Base-by-base conservation (phyloP, 2,329 filamentous ascomycete genomes). In the Trichoderma oligosporum region DNA sequence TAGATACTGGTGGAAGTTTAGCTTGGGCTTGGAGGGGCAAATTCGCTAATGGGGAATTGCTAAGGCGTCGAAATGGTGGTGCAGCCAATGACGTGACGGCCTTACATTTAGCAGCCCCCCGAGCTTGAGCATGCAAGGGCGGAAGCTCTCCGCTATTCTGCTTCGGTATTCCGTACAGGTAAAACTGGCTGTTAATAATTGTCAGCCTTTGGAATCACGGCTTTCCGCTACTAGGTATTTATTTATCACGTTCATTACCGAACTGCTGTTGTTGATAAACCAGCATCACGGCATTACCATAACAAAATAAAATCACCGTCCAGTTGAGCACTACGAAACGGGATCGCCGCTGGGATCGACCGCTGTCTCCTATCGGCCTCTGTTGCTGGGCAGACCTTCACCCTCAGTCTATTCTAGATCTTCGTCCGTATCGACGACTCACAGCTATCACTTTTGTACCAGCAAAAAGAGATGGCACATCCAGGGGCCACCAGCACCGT, bases 401-500 rank as follows among this genome's bases (percentile, higher is more conserved):
- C 33, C 44, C 22, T 38, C 14, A 18, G 14, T 14, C 24, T 24
- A 27, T 18, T 20, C 33, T 31, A 11, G 14, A 4, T 36, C 24
- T 47, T 38, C n/a, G 41, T 4, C 35, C 35, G 33, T 24, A 44
- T 53, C 33, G 27, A 12, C 39, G 18, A 35, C 20, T 42, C 38
- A 16, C 24, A 36, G 20, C 7, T 12, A 22, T 7, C 20, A 6
- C 22, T 22, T n/a, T 27, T 18, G n/a, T n/a, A 25, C 3, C 39
- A 20, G 22, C 22, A 18, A 33, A 42, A 41, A n/a, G n/a, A n/a
- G n/a, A 71, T 71, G 70, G 68, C 69, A 51, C 66, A 65, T 31
- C 57, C 53, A 29, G 54, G 54, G 27, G 58, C 54, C 31, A 57
- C 61, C 52, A 63, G 63, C 64, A 58, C 62, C 60, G 60, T 68